These are phyloP conservation scores for Nyssa sinensis DNA, from an alignment of 148 eudicot genomes.

Conservation along the genomic window DNA sequence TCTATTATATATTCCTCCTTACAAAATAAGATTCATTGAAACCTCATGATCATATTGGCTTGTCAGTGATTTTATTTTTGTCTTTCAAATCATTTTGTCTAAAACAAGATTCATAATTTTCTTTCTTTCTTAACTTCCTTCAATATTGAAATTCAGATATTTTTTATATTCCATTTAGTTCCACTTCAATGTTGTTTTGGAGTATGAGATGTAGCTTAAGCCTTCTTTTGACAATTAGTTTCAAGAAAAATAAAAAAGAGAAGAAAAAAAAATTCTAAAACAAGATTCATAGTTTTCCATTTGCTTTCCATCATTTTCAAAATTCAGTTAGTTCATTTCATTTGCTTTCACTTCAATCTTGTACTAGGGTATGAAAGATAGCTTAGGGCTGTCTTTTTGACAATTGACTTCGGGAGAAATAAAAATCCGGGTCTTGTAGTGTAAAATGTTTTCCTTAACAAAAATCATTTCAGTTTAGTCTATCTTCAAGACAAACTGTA, in stretches of 20 bases:
- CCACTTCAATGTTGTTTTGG: background rate
- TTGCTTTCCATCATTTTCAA: background rate
- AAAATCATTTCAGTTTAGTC: too few relatives aligned
- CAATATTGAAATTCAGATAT: background rate
- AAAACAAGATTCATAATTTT: background rate
- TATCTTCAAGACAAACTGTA: too few relatives aligned
- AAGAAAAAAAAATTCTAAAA: too few relatives aligned
- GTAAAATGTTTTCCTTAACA: too few relatives aligned
- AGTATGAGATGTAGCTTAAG: background rate
- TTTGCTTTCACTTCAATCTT: background rate
- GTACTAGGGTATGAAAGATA: background rate
- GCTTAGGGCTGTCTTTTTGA: too few relatives aligned
- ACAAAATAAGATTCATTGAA: too few relatives aligned
- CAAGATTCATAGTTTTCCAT: background rate
- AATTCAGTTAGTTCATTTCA: background rate
- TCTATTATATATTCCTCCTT: background rate
- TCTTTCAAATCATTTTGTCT: background rate
- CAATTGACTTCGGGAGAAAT: background rate
- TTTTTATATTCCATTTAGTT: background rate
- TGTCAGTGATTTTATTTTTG: background rate
- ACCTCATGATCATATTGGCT: background rate
- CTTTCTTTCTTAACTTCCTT: background rate
- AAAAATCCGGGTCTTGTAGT: too few relatives aligned
- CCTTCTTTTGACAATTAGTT: background rate
- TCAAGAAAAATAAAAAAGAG: background rate